Conservation (phyloP, 75 land plant species). For the Selaginella tamariscina region DNA sequence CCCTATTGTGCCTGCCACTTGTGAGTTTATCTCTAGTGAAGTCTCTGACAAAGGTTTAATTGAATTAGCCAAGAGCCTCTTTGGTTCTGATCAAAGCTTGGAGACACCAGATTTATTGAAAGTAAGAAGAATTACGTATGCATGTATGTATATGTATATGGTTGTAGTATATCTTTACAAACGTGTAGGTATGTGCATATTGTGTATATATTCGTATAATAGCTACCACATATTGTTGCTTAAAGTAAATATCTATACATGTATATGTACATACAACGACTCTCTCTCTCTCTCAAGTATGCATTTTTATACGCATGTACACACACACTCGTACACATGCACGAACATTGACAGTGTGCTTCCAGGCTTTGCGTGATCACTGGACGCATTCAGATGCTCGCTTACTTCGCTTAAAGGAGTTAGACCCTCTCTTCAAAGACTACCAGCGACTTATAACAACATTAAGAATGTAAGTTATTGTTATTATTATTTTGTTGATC, state of each 20-base stretch:
- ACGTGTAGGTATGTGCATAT: not conserved
- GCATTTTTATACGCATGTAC: slow-evolving; percentile 9
- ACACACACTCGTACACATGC: no score
- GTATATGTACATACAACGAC: not conserved
- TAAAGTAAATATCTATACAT: slow-evolving; percentile 4
- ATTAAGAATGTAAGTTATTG: slow-evolving; percentile 25
- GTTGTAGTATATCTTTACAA: not conserved
- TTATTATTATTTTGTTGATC: not conserved
- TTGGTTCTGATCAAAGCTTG: slow-evolving; percentile 36
- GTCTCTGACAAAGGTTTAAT: slow-evolving; percentile 36
- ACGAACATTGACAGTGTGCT: no score
- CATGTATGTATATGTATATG: not conserved
- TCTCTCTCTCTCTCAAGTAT: not conserved
- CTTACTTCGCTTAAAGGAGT: slow-evolving; percentile 48
- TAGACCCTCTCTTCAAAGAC: slow-evolving; percentile 72
- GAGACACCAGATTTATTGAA: slow-evolving; percentile 18
- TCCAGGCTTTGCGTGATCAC: slow-evolving; percentile 64
- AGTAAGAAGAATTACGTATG: not conserved
- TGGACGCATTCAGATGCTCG: slow-evolving; percentile 48
- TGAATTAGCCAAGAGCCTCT: slow-evolving; percentile 41
- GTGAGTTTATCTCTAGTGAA: slow-evolving; percentile 20
- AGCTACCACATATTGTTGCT: not conserved
- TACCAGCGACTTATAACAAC: slow-evolving; percentile 52
- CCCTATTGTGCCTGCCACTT: slow-evolving; percentile 24
- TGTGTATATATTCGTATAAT: not conserved